These are phyloP conservation scores for Trifolium dubium DNA, from an alignment of 306 rosid genomes.

Conservation along the genomic window DNA sequence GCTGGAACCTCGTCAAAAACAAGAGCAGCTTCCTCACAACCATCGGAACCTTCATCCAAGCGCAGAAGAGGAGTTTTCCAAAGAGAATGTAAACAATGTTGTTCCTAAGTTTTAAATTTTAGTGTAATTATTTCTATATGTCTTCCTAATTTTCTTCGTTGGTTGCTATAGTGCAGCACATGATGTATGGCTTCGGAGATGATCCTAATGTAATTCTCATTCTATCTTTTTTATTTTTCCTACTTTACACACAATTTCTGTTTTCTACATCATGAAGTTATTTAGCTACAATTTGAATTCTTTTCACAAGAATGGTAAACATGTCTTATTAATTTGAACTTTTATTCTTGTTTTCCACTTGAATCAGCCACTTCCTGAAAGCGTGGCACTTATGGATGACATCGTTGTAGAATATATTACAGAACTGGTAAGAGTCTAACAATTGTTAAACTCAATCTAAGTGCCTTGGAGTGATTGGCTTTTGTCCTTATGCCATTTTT, in stretches of 20 bases:
- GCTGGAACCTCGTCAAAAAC: conserved; percentile 70
- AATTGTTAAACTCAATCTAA: neutral
- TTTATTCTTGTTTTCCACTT: conserved; percentile 1
- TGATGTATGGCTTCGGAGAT: conserved; percentile 99
- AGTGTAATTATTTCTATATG: neutral
- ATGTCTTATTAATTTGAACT: conserved; percentile 8
- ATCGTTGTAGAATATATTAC: conserved; percentile 88
- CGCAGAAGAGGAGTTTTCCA: conserved; percentile 92
- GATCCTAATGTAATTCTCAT: conserved; percentile 72
- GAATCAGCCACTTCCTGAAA: conserved; percentile 88
- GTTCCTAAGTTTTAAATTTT: neutral
- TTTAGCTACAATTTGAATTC: neutral
- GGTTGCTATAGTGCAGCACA: conserved; percentile 75
- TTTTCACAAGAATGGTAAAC: conserved; percentile 11
- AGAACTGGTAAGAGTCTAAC: conserved; percentile 60
- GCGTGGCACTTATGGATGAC: conserved; percentile 90
- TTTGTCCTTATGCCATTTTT: conserved; percentile 23
- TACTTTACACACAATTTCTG: neutral
- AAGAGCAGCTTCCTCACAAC: conserved; percentile 72
- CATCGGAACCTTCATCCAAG: conserved; percentile 78
- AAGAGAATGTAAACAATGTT: conserved; percentile 64
- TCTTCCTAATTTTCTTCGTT: conserved; percentile 17
- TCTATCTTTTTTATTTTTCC: neutral
- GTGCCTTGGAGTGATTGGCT: conserved; percentile 24
- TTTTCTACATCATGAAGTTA: neutral